Evolutionary conservation across 768 basidiomycete genomes (phyloP), one percentile per base, ranked within the genome.

Genomic region (Candolleomyces eurysporus): DNA sequence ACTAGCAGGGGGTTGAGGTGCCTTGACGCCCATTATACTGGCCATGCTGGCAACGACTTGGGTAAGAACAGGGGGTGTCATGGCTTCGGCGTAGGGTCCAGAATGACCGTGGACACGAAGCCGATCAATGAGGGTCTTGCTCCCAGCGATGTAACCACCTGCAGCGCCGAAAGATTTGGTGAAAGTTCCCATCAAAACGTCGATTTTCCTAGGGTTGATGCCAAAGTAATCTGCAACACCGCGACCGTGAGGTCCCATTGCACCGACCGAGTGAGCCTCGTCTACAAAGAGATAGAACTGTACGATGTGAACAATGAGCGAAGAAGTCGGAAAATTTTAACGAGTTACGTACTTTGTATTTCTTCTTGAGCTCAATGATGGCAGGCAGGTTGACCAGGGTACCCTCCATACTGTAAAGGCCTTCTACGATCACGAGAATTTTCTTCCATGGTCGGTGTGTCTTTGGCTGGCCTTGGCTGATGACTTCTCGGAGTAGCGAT

Each of bases 371-470:
- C 65, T 91, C 90, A 60, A 98, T 67, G 58, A 99, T 78, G 13
- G 69, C 79, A 4, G 96, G 97, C 48, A 99, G 69, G 71, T 98
- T 86, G 40, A 91, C 86, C 65, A 98, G 68, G 9, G 92, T 95
- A n/a, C 97, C 97, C 76, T 98, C 97, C 97, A 99, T 99, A 63
- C 92, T 94, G 77, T 94, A 98, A 48, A 99, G 74, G 3, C 97
- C 97, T 72, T 99, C 97, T 13, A 98, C 94, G 58, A 97, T 85
- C 48, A 99, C 65, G 43, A 99, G 74, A 63, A 99, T 98, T 80
- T 96, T 98, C 80, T 96, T 97, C 97, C 97, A 98, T 13, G 96
- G 96, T n/a, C 97, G 77, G 69, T 98, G 97, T 0, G 95, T 97
- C 77, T 95, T 90, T 4, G 96, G 95, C 72, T 98, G 96, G 16